Base-by-base conservation (phyloP, 768 basidiomycete species). In the Kwoniella bestiolae region DNA sequence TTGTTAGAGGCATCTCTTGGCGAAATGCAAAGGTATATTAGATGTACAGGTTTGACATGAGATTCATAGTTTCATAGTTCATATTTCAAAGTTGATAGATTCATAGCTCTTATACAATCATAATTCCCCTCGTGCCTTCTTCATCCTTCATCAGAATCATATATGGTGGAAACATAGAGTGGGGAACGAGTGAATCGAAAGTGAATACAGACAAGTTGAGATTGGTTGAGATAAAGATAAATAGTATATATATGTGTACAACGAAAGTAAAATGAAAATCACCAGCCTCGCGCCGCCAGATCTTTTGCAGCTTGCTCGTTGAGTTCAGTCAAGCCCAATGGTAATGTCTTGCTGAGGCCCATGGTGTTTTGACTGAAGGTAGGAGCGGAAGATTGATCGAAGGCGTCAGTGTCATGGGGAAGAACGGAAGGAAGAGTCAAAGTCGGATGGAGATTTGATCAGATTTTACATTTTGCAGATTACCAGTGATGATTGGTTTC, bases 271-370 rank as follows among this genome's bases (percentile, higher is more conserved):
- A 29, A 8, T n/a, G 28, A 14, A 31, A 14, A 25, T 51, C 45
- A 65, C 56, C 63, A 65, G 3, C 63, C 56, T 21, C 63, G 44
- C 2, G 32, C 26, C 2, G 49, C 44, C 18, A 57, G 23, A 8
- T 59, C 56, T 6, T 57, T 56, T 3, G 45, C 56, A 3, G 63
- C 63, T 44, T 56, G 23, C 21, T 57, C 45, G 28, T 58, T 38
- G 5, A 58, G 11, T 38, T 65, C 63, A 12, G 46, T 18, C 18
- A 65, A 26, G 29, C 63, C 63, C 3, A 65, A 35, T 21, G 47
- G 47, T 25, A 65, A 21, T 34, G 56, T 34, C 14, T 45, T 57
- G 11, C 51, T 55, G 3, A 57, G 21, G 4, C 31, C 52, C 14
- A 26, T 55, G 3, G 52, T n/a, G 52, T 26, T 26, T 3, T 28